Percentiles rank a stretch among this genome's conserved stretches.
Evolutionary conservation across 2,329 filamentous ascomycete genomes (phyloP).

Genomic region (Phialophora expanda): DNA sequence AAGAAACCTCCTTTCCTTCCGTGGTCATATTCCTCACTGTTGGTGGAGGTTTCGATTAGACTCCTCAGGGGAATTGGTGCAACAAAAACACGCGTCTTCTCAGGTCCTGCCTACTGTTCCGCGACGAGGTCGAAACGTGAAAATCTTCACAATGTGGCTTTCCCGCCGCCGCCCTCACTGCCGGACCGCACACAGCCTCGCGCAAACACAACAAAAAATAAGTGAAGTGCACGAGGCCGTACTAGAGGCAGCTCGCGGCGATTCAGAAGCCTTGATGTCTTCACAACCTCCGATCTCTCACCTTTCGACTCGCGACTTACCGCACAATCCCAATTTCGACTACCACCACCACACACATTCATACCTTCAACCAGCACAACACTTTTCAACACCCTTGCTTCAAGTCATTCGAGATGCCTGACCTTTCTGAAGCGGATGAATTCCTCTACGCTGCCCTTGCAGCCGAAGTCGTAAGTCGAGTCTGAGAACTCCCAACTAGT

Average conservation of each 20-base stretch:
- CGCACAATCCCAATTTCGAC: neutral
- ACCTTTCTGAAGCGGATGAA: neutral
- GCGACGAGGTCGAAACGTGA: neutral
- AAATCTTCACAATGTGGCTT: neutral
- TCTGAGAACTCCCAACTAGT: neutral
- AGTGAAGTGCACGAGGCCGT: neutral
- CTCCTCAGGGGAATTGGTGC: too few species aligned
- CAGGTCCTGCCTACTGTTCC: neutral
- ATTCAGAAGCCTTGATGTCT: neutral
- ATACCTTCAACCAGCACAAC: neutral
- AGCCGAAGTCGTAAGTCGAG: neutral
- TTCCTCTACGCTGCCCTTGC: neutral
- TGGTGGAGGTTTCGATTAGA: neutral
- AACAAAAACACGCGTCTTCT: neutral
- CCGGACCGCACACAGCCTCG: slow-evolving; percentile 6
- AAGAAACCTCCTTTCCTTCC: neutral
- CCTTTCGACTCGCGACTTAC: neutral
- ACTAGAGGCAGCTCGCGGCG: neutral
- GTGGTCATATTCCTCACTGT: neutral
- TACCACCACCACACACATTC: neutral
- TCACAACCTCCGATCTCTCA: neutral
- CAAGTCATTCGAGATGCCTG: neutral
- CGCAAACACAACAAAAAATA: neutral
- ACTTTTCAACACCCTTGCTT: neutral
- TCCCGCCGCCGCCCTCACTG: neutral